Evolutionary conservation across 345 rosid genomes (phyloP), one percentile per base, ranked within the genome.

Genomic region (Linum tenue): DNA sequence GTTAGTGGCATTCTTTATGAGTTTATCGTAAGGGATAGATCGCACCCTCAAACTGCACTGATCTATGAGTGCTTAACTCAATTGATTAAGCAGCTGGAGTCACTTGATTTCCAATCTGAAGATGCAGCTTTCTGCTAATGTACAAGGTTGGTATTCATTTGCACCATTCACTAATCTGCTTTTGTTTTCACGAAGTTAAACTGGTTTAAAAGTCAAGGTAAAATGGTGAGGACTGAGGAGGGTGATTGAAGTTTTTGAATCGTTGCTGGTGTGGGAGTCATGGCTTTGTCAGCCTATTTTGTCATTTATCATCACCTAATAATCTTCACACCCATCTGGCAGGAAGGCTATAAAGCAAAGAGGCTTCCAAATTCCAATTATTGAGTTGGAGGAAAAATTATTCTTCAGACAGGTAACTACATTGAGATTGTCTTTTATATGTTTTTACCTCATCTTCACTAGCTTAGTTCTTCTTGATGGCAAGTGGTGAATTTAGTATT

Each of bases 1-100:
- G 83, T 89, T 59, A 73, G 81, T 17, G 92, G 95, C 17, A 55
- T 73, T 66, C 77, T 85, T 35, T 67, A 62, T 63, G 91, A 87
- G 77, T 92, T 92, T 64, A 87, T 83, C 36, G 85, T 81, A 58
- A 83, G 91, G 61, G 97, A 89, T 79, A 80, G 72, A 69, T 82
- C 91, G 17, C 91, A 81, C 74, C 78, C 81, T 16, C 75, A 78
- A 69, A 73, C 74, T 38, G 68, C 72, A 64, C 68, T 73, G 66
- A 76, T 87, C 7, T 81, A 86, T 67, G 83, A 80, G 69, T 85
- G 95, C 71, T 80, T 89, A 62, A 59, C 68, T 74, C 75, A 62
- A 71, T 74, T 85, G 72, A 70, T 71, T 17, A 77, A 74, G 68
- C 87, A 86, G 55, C 39, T 68, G 64, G 79, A 77, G 53, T 77